Conservation (phyloP, 176 grass and related monocot genomes). For the Cocos nucifera region DNA sequence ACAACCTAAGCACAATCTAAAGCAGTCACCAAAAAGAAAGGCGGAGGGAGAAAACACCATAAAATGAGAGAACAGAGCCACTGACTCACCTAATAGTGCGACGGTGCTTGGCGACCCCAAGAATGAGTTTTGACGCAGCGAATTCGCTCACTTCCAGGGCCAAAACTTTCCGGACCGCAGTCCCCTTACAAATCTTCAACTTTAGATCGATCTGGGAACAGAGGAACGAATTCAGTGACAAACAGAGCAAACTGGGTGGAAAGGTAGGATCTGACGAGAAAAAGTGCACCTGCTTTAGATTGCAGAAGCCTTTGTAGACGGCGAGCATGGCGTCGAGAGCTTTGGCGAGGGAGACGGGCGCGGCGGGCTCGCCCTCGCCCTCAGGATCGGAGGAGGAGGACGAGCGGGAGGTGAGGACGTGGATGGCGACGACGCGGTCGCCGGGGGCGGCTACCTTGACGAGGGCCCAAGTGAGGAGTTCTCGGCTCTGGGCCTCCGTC, state of each 20-base stretch:
- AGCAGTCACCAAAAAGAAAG: too few species aligned
- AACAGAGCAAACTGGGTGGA: background rate
- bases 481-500: slow-evolving; percentile 58
- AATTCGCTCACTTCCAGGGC: slow-evolving; percentile 58
- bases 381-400: slow-evolving; percentile 19
- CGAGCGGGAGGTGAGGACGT: slow-evolving; percentile 32
- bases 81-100: slow-evolving; percentile 42
- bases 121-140: slow-evolving; percentile 58
- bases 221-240: background rate
- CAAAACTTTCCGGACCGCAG: slow-evolving; percentile 60
- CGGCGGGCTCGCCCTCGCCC: background rate
- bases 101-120: slow-evolving; percentile 55
- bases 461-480: slow-evolving; percentile 81
- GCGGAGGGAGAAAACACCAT: background rate
- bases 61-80: slow-evolving; percentile 14
- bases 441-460: slow-evolving; percentile 50
- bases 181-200: slow-evolving; percentile 83
- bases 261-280: background rate
- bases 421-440: slow-evolving; percentile 76
- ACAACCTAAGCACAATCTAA: slow-evolving; percentile 35
- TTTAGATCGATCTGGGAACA: slow-evolving; percentile 71
- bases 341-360: slow-evolving; percentile 9
- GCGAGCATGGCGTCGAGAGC: slow-evolving; percentile 78
- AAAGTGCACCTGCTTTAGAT: slow-evolving; percentile 71
- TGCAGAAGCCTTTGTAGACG: slow-evolving; percentile 84